phyloP scores from a whole-genome alignment of 139 green algal genomes.

The Chlamydomonas eustigma region DNA sequence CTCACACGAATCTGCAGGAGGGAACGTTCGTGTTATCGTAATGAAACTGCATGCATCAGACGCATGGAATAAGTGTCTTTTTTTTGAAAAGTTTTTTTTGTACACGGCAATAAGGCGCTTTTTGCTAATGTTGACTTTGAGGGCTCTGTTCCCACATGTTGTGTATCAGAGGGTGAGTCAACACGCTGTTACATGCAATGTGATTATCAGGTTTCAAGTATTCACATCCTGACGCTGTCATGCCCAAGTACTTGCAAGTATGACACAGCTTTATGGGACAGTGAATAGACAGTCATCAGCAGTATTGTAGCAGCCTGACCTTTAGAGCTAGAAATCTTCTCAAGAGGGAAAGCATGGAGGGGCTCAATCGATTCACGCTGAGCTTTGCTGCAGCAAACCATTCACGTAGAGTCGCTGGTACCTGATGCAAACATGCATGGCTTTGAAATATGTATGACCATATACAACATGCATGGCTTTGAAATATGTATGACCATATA shows the following conservation, averaged over 20 bases:
- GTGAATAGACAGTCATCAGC: no score
- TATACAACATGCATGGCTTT: background rate
- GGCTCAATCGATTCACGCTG: background rate
- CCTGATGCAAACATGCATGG: no score
- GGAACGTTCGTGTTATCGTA: no score
- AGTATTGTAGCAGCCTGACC: no score
- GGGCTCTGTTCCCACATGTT: no score
- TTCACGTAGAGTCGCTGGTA: background rate
- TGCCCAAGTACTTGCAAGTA: no score
- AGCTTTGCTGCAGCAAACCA: background rate
- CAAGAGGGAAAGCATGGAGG: constrained; percentile 6
- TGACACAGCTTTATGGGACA: no score
- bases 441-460: background rate
- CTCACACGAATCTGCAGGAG: constrained; percentile 1
- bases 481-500: background rate
- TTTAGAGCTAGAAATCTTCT: constrained; percentile 5
- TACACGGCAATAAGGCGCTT: background rate
- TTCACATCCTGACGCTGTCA: no score
- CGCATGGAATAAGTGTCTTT: background rate
- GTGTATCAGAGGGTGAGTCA: no score
- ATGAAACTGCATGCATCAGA: background rate
- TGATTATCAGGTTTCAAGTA: no score
- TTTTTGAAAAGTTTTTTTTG: background rate
- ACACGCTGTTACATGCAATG: no score
- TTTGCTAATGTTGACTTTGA: background rate